Percentiles rank a stretch among this genome's conserved stretches.
These are phyloP conservation scores for Porogramme epimiltina DNA, from an alignment of 1,284 basidiomycete species.

Conservation along the genomic window DNA sequence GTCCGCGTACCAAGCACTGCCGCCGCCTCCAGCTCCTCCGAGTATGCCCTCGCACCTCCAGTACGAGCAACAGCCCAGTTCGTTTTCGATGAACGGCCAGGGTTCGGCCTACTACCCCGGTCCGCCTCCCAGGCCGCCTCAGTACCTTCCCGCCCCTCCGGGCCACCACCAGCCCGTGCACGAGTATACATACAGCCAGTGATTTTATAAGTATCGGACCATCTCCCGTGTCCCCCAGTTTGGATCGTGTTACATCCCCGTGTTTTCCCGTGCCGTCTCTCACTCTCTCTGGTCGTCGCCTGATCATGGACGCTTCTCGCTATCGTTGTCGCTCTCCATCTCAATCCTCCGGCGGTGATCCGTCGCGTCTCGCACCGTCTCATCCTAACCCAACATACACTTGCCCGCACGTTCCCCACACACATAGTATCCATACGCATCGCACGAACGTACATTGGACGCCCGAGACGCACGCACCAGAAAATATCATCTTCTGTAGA, in stretches of 20 bases:
- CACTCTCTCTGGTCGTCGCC: not conserved
- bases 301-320: conserved; percentile 2
- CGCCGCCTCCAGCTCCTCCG: conserved; percentile 35
- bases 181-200: conserved; percentile 20
- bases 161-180: conserved; percentile 10
- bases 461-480: not conserved
- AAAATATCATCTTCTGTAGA: conserved; percentile 4
- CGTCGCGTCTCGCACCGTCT: not conserved
- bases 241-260: not conserved
- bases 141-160: conserved; percentile 23
- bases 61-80: conserved; percentile 21
- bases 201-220: not conserved
- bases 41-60: conserved; percentile 28
- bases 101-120: conserved; percentile 37
- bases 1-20: conserved; percentile 39
- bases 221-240: not conserved
- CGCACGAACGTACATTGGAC: not conserved
- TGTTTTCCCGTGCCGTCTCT: not conserved
- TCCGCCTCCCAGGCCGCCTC: conserved; percentile 40
- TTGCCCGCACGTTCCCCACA: too few relatives aligned
- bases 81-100: conserved; percentile 17
- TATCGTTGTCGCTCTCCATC: conserved; percentile 1
- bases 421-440: not conserved
- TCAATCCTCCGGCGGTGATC: not conserved
- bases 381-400: not conserved